phyloP scores from a whole-genome alignment of 139 green algal genomes.

The Ettlia oleoabundans region DNA sequence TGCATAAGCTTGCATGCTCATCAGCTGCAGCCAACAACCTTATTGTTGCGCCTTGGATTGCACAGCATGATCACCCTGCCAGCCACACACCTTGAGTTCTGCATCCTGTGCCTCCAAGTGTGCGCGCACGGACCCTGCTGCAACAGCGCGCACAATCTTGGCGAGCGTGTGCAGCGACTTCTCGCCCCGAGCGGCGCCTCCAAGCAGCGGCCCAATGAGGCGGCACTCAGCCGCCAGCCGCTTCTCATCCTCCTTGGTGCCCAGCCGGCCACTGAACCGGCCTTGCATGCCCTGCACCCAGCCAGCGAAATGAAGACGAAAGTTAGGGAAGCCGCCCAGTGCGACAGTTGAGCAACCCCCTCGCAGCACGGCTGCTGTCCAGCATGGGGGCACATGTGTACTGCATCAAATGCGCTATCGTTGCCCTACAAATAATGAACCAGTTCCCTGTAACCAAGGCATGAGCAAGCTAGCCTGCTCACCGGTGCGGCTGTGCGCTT shows the following conservation, averaged over 20 bases:
- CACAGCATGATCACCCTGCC: no score
- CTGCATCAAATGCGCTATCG: no score
- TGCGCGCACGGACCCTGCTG: constrained; percentile 66
- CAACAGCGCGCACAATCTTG: constrained; percentile 86
- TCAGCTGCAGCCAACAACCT: no score
- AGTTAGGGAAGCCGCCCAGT: background rate
- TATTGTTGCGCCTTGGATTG: no score
- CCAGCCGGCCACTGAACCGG: constrained; percentile 80
- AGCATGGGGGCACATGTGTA: no score
- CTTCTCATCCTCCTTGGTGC: constrained; percentile 87
- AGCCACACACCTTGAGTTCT: constrained; percentile 28
- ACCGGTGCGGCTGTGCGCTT: constrained; percentile 14
- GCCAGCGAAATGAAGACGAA: background rate
- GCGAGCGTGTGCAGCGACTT: constrained; percentile 77
- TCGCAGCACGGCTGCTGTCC: no score
- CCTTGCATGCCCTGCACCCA: constrained; percentile 62
- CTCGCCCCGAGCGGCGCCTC: constrained; percentile 68
- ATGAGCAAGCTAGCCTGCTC: background rate
- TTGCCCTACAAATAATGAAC: no score
- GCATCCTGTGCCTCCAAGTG: constrained; percentile 61
- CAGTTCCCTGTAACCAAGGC: no score
- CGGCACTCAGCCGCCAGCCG: constrained; percentile 81
- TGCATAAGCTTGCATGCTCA: no score
- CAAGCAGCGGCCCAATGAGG: constrained; percentile 77
- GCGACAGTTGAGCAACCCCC: no score